These are phyloP conservation scores for Raphidocelis subcapitata DNA, from an alignment of 139 green algal species.

Conservation along the genomic window DNA sequence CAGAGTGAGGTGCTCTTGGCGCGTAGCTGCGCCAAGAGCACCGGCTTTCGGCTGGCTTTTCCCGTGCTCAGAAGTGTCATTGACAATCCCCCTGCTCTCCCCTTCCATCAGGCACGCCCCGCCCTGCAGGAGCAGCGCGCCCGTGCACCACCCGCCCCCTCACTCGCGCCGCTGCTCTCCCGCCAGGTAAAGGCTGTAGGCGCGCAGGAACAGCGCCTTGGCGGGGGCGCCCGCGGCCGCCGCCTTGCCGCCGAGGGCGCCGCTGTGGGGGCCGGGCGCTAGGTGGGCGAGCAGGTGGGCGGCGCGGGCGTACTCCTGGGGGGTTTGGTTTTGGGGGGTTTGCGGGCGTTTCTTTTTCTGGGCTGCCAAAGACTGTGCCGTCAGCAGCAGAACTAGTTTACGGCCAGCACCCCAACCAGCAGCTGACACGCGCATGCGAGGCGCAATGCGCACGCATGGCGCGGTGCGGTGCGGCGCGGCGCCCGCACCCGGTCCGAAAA, in stretches of 20 bases:
- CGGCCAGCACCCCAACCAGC: not conserved
- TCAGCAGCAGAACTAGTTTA: no score
- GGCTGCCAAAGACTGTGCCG: no score
- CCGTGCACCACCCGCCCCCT: no score
- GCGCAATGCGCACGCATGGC: not conserved
- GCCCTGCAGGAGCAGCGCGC: no score
- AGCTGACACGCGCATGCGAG: not conserved
- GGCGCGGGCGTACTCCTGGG: conserved; percentile 81
- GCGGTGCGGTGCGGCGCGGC: not conserved
- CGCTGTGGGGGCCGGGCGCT: not conserved
- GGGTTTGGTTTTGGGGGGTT: conserved; percentile 3
- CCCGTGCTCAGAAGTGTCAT: no score
- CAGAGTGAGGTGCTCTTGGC: not conserved
- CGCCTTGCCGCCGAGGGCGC: no score
- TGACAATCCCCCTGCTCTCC: no score
- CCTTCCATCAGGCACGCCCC: no score
- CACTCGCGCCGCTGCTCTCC: conserved; percentile 86
- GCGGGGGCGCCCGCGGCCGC: no score
- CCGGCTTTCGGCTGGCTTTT: no score
- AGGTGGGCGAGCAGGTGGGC: conserved; percentile 59
- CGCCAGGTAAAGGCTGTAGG: conserved; percentile 79
- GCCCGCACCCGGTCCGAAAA: conserved; percentile 69
- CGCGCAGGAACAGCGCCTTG: conserved; percentile 75
- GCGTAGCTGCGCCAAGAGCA: not conserved
- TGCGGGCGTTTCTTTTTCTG: not conserved